Percentiles rank a stretch among this genome's conserved stretches.
phyloP scores from a whole-genome alignment of 2,329 filamentous ascomycete species.

The Clonostachys solani region DNA sequence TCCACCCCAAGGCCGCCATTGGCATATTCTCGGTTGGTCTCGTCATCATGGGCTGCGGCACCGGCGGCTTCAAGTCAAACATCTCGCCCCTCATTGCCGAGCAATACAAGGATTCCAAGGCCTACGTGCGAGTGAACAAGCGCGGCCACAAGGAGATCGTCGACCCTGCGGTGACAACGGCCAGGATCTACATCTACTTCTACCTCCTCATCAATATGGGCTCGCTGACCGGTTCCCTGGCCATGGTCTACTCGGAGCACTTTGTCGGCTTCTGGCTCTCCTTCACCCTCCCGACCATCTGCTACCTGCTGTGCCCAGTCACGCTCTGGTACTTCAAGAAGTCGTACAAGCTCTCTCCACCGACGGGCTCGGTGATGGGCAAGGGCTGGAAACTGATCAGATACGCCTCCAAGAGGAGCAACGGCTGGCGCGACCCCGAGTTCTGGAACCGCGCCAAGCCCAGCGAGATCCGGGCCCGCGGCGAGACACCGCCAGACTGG shows the following conservation, averaged over 20 bases:
- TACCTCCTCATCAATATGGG: conserved; percentile 61
- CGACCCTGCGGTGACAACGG: conserved; percentile 64
- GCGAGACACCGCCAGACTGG: conserved; percentile 54
- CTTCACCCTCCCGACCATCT: conserved; percentile 61
- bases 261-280: conserved; percentile 74
- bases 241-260: conserved; percentile 71
- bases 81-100: conserved; percentile 70
- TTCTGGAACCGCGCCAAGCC: conserved; percentile 68
- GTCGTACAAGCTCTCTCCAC: conserved; percentile 57
- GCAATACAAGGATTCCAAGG: conserved; percentile 57
- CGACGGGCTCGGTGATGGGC: conserved; percentile 67
- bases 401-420: conserved; percentile 57
- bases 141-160: conserved; percentile 63
- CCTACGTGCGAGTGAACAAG: conserved; percentile 51
- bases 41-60: conserved; percentile 53
- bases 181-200: conserved; percentile 63
- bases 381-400: conserved; percentile 60
- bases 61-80: conserved; percentile 79
- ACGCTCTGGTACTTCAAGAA: conserved; percentile 58
- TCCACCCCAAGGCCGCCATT: conserved; percentile 51
- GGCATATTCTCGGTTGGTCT: conserved; percentile 67
- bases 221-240: conserved; percentile 50
- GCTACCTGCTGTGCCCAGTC: conserved; percentile 59
- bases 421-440: conserved; percentile 61
- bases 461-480: conserved; percentile 47